These are phyloP conservation scores for Solanum piurae DNA, from an alignment of 257 asterid species.

Conservation along the genomic window DNA sequence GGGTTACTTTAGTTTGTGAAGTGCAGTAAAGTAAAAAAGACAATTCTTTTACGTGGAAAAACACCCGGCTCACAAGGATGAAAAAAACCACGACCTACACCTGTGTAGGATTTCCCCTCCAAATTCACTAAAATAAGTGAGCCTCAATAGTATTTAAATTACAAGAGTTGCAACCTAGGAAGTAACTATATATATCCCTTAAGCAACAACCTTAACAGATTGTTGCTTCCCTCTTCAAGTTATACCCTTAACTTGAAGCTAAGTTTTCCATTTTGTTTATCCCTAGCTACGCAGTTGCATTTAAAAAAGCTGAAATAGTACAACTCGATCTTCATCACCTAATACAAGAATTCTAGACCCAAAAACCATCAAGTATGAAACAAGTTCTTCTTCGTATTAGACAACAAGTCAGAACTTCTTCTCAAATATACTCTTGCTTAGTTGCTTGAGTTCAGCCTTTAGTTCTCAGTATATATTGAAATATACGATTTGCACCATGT, in stretches of 20 bases:
- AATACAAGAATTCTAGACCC: neutral
- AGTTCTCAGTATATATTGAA: neutral
- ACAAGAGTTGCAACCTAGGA: neutral
- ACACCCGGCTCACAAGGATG: neutral
- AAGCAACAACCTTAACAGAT: neutral
- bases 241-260: neutral
- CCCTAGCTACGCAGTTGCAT: neutral
- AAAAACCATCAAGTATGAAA: neutral
- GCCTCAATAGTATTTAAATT: neutral
- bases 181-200: neutral
- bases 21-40: neutral
- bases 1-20: neutral
- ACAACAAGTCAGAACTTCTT: neutral
- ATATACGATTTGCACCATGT: neutral
- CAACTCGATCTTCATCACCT: neutral
- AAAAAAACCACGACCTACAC: neutral
- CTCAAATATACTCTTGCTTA: neutral
- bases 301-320: neutral
- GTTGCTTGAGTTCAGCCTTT: neutral
- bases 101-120: neutral
- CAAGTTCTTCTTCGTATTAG: neutral
- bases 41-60: neutral
- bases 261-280: neutral
- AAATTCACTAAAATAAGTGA: neutral
- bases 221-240: neutral